Conservation (phyloP, 306 rosid species). For the Astragalus glycyphyllos region DNA sequence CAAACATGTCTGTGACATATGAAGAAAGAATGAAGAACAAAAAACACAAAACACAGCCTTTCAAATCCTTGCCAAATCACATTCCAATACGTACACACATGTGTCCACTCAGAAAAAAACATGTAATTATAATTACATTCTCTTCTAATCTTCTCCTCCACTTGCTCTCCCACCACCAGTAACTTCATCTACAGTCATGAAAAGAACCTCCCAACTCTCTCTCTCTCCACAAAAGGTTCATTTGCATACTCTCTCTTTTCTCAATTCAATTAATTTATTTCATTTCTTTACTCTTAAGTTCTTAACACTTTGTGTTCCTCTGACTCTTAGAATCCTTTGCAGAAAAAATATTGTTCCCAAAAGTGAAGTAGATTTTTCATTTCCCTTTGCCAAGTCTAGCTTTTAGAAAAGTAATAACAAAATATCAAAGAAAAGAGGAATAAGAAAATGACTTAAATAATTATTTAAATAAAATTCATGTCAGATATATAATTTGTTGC, state of each 20-base stretch:
- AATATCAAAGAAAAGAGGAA: too few species aligned
- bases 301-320: constrained; percentile 32
- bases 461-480: too few species aligned
- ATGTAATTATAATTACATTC: constrained; percentile 42
- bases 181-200: constrained; percentile 49
- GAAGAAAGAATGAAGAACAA: constrained; percentile 35
- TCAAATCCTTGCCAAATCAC: constrained; percentile 58
- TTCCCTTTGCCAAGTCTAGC: not conserved
- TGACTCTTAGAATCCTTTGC: constrained; percentile 35
- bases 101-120: constrained; percentile 52
- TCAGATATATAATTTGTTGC: too few species aligned
- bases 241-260: not conserved
- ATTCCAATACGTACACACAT: constrained; percentile 50
- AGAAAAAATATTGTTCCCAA: constrained; percentile 35
- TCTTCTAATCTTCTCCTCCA: constrained; percentile 33
- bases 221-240: constrained; percentile 43
- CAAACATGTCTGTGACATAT: constrained; percentile 38
- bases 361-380: constrained; percentile 29
- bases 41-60: constrained; percentile 40
- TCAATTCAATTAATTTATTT: not conserved
- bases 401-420: not conserved
- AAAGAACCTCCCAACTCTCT: constrained; percentile 53
- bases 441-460: too few species aligned
- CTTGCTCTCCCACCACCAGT: constrained; percentile 46
- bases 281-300: not conserved